phyloP scores from a whole-genome alignment of 345 rosid species.

The Pelargonium nanum region DNA sequence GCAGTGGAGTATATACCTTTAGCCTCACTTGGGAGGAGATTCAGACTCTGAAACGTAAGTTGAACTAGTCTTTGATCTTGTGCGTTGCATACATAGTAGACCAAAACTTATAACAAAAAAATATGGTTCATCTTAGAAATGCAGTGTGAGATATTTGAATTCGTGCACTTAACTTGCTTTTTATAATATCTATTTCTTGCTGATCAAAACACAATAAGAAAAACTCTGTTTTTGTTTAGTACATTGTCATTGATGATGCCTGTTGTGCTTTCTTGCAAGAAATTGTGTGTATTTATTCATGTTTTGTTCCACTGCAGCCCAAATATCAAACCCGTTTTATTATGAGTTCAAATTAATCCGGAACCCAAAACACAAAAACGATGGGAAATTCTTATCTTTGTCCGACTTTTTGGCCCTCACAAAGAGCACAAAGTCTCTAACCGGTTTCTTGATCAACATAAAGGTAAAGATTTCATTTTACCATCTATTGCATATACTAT shows the following conservation, averaged over 20 bases:
- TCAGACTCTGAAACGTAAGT: slow-evolving; percentile 54
- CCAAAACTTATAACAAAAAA: not conserved
- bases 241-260: too few species aligned
- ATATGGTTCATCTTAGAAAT: too few species aligned
- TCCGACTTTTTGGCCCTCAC: slow-evolving; percentile 59
- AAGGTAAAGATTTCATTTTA: slow-evolving; percentile 44
- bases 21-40: slow-evolving; percentile 61
- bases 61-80: slow-evolving; percentile 10
- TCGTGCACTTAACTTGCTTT: too few species aligned
- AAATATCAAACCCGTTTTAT: slow-evolving; percentile 41
- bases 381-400: slow-evolving; percentile 43
- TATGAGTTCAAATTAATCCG: slow-evolving; percentile 19
- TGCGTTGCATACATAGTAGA: too few species aligned
- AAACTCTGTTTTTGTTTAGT: too few species aligned
- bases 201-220: too few species aligned
- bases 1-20: slow-evolving; percentile 47
- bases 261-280: too few species aligned
- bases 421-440: slow-evolving; percentile 47
- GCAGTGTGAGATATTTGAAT: too few species aligned
- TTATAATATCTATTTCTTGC: too few species aligned
- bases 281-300: too few species aligned
- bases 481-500: not conserved
- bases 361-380: slow-evolving; percentile 43
- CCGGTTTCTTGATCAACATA: slow-evolving; percentile 66
- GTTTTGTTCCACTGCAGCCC: slow-evolving; percentile 32